Evolutionary conservation across 176 grass and related monocot genomes (phyloP).

Genomic region (Bromus sterilis): DNA sequence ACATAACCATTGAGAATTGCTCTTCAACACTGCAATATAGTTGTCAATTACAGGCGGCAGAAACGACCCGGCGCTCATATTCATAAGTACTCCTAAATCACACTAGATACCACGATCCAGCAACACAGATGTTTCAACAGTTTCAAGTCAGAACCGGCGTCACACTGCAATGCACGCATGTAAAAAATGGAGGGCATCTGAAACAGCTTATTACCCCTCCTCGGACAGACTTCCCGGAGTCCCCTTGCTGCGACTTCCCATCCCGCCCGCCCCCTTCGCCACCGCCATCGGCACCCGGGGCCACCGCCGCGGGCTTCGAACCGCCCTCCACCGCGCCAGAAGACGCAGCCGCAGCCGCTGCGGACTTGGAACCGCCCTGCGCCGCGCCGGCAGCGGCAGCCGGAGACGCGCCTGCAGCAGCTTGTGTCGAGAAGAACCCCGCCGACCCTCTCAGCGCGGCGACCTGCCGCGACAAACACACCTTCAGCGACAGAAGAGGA

Average conservation of each 20-base stretch:
- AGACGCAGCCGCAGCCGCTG: neutral
- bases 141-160: neutral
- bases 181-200: neutral
- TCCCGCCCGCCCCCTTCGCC: neutral
- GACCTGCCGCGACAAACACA: neutral
- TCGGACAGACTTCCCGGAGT: conserved; percentile 37
- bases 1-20: neutral
- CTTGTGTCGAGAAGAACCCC: conserved; percentile 21
- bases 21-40: neutral
- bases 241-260: conserved; percentile 29
- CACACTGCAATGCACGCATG: neutral
- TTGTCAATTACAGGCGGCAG: neutral
- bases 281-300: neutral
- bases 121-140: neutral
- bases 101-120: neutral
- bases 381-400: neutral
- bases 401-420: neutral
- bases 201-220: conserved; percentile 58
- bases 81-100: neutral
- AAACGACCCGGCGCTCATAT: neutral
- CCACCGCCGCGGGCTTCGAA: neutral
- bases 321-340: neutral
- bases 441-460: neutral
- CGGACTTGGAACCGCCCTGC: neutral
- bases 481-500: neutral